phyloP scores from a whole-genome alignment of 768 basidiomycete genomes.

The Boletus subparvulus region DNA sequence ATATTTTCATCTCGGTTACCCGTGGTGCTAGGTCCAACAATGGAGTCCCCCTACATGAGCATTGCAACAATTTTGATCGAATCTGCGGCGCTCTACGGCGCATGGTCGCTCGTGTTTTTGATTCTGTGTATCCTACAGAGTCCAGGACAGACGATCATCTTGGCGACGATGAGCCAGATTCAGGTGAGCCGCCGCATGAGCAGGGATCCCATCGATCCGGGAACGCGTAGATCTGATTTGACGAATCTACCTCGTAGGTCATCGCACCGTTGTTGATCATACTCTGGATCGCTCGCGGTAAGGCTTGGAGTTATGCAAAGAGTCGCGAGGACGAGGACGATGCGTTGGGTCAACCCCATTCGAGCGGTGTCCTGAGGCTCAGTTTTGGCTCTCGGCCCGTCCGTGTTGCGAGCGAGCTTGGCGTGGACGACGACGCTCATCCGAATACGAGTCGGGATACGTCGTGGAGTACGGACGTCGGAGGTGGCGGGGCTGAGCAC shows the following conservation, averaged over 20 bases:
- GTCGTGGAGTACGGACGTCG: conserved; percentile 14
- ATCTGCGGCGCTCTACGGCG: conserved; percentile 25
- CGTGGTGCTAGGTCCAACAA: conserved; percentile 9
- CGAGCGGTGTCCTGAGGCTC: background rate
- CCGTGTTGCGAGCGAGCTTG: background rate
- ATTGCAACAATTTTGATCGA: conserved; percentile 25
- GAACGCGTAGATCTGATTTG: background rate
- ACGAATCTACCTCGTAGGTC: conserved; percentile 8
- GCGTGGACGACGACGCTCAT: background rate
- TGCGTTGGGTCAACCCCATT: background rate
- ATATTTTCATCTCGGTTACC: background rate
- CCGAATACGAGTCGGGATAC: background rate
- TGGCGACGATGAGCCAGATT: conserved; percentile 25
- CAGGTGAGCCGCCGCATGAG: conserved; percentile 12
- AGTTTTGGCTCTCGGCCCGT: conserved; percentile 9
- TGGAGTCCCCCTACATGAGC: conserved; percentile 21
- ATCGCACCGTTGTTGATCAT: conserved; percentile 29
- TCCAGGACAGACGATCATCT: conserved; percentile 18
- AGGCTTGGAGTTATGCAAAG: conserved; percentile 13
- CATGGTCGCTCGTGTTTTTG: conserved; percentile 25
- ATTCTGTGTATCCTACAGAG: conserved; percentile 15
- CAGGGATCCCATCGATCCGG: background rate
- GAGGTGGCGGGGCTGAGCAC: background rate
- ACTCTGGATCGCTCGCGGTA: conserved; percentile 23
- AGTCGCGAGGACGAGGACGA: background rate